Evolutionary conservation across 352 stramenopile genomes (phyloP).

Genomic region (Globisporangium heterothallicum): DNA sequence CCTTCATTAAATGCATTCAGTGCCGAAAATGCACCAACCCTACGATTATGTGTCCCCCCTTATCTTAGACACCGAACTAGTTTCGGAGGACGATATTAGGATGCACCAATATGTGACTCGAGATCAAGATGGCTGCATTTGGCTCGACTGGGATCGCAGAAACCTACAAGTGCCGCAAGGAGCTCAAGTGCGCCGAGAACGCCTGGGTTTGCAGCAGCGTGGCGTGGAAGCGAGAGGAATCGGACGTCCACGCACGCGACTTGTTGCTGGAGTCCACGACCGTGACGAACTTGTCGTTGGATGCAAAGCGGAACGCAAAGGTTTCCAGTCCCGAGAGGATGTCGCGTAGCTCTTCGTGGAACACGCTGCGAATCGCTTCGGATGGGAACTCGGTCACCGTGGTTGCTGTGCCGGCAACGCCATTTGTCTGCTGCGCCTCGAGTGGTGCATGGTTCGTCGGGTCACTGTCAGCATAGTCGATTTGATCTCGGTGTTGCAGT

Average conservation of each 20-base stretch:
- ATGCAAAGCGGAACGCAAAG: slow-evolving; percentile 59
- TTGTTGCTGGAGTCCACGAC: slow-evolving; percentile 48
- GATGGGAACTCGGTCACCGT: slow-evolving; percentile 22
- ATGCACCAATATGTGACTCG: too few relatives aligned
- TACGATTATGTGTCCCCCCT: too few relatives aligned
- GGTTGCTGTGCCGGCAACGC: too few relatives aligned
- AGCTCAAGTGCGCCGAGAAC: slow-evolving; percentile 39
- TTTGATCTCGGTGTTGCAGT: slow-evolving; percentile 27
- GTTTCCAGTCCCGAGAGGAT: slow-evolving; percentile 47
- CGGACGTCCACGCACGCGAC: slow-evolving; percentile 24
- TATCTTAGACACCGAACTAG: too few relatives aligned
- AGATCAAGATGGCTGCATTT: slow-evolving; percentile 1
- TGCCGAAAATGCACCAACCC: too few relatives aligned
- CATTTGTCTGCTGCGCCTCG: too few relatives aligned
- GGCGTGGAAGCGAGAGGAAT: slow-evolving; percentile 36
- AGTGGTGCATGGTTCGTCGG: too few relatives aligned
- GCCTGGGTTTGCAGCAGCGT: slow-evolving; percentile 53
- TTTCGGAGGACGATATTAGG: too few relatives aligned
- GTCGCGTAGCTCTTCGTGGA: slow-evolving; percentile 31
- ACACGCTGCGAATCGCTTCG: slow-evolving; percentile 23
- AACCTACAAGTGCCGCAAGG: slow-evolving; percentile 1
- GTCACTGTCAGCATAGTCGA: too few relatives aligned
- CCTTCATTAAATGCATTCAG: too few relatives aligned
- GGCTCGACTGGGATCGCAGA: not conserved
- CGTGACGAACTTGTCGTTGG: slow-evolving; percentile 24